Base-by-base conservation (phyloP, 768 basidiomycete genomes). In the Exsudoporus frostii region DNA sequence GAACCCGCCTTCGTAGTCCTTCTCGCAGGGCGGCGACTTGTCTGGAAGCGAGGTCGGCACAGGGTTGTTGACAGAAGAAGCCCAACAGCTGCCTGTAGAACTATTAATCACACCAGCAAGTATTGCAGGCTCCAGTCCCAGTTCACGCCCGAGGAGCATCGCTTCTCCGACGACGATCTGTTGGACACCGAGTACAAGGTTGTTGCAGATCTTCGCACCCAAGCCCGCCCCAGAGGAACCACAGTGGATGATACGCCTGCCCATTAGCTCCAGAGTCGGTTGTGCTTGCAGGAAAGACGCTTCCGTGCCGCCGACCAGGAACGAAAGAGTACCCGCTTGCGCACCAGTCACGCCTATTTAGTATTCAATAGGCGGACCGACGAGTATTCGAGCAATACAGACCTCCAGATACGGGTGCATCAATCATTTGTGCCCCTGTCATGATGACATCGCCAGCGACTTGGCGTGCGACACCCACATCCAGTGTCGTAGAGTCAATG, bases 331-430 rank as follows among this genome's bases (percentile, higher is more conserved):
- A 24, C 84, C 94, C 15, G 89, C 90, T 65, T 85, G 85, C 10
- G 95, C 95, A 29, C 92, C 95, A 14, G 87, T 75, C 10, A 92
- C 90, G 32, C 92, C 88, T 91, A 56, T 46, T 33, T 38, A 38
- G 40, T 7, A 29, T 39, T 60, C 41, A 65, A 27, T 30, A 32
- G 36, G 15, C 45, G 49, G 24, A 9, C n/a, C 40, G 42, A 25
- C 27, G 36, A 50, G 27, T 45, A 48, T 46, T 19, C 17, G 25
- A 49, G 40, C 15, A 50, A 45, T 37, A 70, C 82, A 50, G 65
- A 88, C 92, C 94, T 51, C 95, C 95, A 44, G 92, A 94, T 1
- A 98, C 94, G 3, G 95, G 95, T 6, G 95, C 93, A 66, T 98
- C 95, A 20, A 97, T 78, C 83, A 97, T 92, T 37, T 71, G 71